Evolutionary conservation across 805 yeast species (phyloP).

Genomic region (Saturnispora serradocipensis): DNA sequence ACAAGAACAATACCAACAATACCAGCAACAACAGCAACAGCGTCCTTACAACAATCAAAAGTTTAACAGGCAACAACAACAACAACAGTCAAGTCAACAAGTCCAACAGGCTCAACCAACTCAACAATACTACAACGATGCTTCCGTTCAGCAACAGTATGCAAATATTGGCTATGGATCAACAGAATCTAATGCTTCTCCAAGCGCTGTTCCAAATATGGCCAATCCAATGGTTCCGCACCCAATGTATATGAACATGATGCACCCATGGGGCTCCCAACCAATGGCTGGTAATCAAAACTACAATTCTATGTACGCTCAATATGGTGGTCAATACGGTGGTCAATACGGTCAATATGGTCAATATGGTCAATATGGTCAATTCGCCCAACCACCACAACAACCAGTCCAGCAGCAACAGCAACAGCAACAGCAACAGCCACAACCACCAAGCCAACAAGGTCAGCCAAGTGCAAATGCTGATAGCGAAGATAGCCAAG

Average conservation of each 20-base stretch:
- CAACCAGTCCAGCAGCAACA: constrained; percentile 13
- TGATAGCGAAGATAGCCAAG: background rate
- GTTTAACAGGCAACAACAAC: constrained; percentile 12
- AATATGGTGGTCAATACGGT: constrained; percentile 17
- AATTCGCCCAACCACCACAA: constrained; percentile 2
- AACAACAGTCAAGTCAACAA: constrained; percentile 13
- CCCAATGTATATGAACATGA: constrained; percentile 9
- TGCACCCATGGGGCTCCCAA: constrained; percentile 7
- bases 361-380: background rate
- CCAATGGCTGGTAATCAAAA: constrained; percentile 4
- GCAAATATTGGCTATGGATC: constrained; percentile 1
- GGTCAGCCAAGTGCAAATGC: constrained; percentile 7
- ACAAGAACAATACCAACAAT: constrained; percentile 27
- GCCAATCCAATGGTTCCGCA: constrained; percentile 8
- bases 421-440: constrained; percentile 17
- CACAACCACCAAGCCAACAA: constrained; percentile 18
- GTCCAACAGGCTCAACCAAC: constrained; percentile 16
- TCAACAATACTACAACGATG: constrained; percentile 12
- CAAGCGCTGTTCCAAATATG: constrained; percentile 2
- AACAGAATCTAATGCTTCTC: background rate
- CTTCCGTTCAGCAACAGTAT: constrained; percentile 5
- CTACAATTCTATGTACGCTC: constrained; percentile 8
- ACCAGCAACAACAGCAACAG: constrained; percentile 13
- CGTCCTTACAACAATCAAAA: constrained; percentile 5
- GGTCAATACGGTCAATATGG: background rate